Percentiles rank a stretch among this genome's conserved stretches.
These are phyloP conservation scores for Echites panduratus DNA, from an alignment of 257 asterid species.

Conservation along the genomic window DNA sequence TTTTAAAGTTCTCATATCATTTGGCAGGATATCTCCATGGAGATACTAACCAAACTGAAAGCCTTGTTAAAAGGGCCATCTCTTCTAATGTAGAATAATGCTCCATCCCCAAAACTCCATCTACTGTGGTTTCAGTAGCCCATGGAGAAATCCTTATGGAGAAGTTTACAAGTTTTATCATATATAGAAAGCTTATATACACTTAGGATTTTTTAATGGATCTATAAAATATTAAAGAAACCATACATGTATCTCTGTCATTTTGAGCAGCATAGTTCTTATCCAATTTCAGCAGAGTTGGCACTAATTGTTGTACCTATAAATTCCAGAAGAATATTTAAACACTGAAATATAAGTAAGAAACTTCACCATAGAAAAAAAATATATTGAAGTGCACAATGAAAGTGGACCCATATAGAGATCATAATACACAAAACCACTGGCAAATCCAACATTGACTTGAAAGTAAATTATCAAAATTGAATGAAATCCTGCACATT, in stretches of 20 bases:
- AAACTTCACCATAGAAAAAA: not conserved
- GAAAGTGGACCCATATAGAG: not conserved
- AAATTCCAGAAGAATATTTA: conserved; percentile 21
- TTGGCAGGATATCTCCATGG: too few species aligned
- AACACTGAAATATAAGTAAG: not conserved
- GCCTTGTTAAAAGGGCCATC: not conserved
- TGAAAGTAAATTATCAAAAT: conserved; percentile 1
- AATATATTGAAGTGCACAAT: not conserved
- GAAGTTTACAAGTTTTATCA: not conserved
- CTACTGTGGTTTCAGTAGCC: not conserved
- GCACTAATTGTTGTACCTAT: conserved; percentile 65
- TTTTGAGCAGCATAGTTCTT: conserved; percentile 75
- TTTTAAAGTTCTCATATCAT: not conserved
- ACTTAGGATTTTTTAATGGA: not conserved
- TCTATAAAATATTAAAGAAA: not conserved
- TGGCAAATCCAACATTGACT: not conserved
- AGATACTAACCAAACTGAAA: not conserved
- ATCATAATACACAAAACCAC: not conserved
- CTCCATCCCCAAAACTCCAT: not conserved
- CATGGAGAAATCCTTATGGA: not conserved
- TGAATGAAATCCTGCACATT: not conserved
- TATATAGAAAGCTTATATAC: not conserved
- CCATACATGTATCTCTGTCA: conserved; percentile 69
- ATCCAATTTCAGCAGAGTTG: conserved; percentile 64
- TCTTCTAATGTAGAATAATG: not conserved